A percentile compares a stretch with the other conserved stretches of the same genome.
phyloP scores from a whole-genome alignment of 148 eudicot species.

The Diospyros kaki region DNA sequence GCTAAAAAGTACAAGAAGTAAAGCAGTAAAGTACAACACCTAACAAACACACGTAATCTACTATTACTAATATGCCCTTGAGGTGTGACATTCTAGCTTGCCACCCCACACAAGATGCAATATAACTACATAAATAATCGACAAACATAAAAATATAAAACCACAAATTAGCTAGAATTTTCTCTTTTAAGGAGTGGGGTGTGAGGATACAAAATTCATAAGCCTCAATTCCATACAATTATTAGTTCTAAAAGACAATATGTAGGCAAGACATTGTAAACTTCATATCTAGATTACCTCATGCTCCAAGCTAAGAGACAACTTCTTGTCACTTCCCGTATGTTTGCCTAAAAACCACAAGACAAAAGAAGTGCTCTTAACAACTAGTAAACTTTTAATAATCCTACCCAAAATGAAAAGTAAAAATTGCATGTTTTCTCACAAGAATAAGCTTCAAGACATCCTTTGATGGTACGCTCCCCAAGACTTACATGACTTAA shows the following conservation, averaged over 20 bases:
- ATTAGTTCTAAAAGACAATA: too few species aligned
- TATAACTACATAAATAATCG: too few species aligned
- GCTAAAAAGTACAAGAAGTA: too few species aligned
- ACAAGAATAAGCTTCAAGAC: constrained; percentile 97
- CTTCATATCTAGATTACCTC: constrained; percentile 43
- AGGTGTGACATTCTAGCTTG: background rate
- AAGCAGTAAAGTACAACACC: background rate
- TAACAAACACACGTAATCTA: too few species aligned
- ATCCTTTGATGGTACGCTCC: constrained; percentile 85
- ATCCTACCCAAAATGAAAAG: background rate
- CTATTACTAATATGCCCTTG: background rate
- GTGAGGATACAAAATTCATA: too few species aligned
- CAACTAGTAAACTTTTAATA: background rate
- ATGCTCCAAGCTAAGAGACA: constrained; percentile 82
- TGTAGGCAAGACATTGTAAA: too few species aligned
- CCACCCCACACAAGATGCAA: background rate
- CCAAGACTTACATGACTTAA: constrained; percentile 77
- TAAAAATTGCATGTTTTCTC: constrained; percentile 21
- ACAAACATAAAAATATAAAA: too few species aligned
- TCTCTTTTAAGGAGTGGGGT: too few species aligned
- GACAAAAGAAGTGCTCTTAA: background rate
- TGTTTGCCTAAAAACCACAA: constrained; percentile 65
- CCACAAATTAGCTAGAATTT: too few species aligned
- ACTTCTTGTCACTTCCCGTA: constrained; percentile 79
- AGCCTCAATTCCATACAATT: too few species aligned